phyloP scores from a whole-genome alignment of 352 stramenopile species.

The Pythium aquatile region DNA sequence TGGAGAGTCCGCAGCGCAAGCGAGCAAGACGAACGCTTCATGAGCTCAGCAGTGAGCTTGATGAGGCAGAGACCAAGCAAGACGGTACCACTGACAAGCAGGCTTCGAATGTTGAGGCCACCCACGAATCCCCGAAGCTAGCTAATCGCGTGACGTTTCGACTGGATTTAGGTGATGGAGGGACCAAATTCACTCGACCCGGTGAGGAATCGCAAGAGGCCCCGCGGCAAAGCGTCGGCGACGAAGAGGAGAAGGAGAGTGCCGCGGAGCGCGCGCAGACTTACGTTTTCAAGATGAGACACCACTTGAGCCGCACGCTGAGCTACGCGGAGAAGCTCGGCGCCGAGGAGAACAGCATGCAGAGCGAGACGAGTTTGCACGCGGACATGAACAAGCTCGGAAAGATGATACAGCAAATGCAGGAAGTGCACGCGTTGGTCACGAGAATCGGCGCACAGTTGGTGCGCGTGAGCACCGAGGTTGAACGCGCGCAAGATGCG shows the following conservation, averaged over 20 bases:
- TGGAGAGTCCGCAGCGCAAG: slow-evolving; percentile 45
- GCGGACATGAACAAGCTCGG: slow-evolving; percentile 31
- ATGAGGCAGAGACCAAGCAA: slow-evolving; percentile 13
- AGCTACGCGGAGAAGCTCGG: slow-evolving; percentile 69
- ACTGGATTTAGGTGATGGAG: slow-evolving; percentile 35
- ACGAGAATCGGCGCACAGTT: slow-evolving; percentile 39
- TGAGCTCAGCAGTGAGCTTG: slow-evolving; percentile 34
- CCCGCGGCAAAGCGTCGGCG: neutral
- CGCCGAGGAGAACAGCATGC: slow-evolving; percentile 43
- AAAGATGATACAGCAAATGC: slow-evolving; percentile 35
- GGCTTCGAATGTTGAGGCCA: neutral
- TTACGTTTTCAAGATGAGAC: slow-evolving; percentile 56
- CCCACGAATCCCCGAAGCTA: slow-evolving; percentile 34
- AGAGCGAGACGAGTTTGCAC: slow-evolving; percentile 42
- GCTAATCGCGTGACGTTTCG: slow-evolving; percentile 57
- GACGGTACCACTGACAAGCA: slow-evolving; percentile 17
- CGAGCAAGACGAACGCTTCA: slow-evolving; percentile 42
- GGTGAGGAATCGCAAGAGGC: slow-evolving; percentile 55
- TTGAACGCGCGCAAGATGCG: neutral
- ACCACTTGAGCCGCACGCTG: slow-evolving; percentile 55
- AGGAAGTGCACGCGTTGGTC: slow-evolving; percentile 41
- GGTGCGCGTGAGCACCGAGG: neutral
- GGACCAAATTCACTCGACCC: slow-evolving; percentile 41
- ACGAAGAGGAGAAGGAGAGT: slow-evolving; percentile 28
- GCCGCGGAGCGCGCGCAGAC: slow-evolving; percentile 44